Conservation (phyloP, 2,329 filamentous ascomycete species). For the Keithomyces neogunnii region DNA sequence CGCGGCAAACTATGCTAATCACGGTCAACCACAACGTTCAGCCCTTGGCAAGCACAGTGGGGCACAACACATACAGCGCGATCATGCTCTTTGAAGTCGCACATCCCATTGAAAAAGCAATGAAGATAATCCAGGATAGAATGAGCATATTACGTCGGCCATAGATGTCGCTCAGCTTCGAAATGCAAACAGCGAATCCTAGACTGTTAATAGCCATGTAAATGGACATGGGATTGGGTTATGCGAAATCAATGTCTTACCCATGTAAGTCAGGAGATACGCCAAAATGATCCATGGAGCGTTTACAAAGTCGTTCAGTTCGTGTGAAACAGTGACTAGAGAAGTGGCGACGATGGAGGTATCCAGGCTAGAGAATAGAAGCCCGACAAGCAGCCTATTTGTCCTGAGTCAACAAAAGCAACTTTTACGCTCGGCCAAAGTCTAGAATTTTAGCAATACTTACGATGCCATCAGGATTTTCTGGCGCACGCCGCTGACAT, state of each 20-base stretch:
- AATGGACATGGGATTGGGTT: background rate
- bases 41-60: too few species aligned
- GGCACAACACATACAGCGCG: conserved; percentile 34
- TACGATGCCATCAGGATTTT: conserved; percentile 27
- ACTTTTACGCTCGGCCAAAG: background rate
- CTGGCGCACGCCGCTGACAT: conserved; percentile 15
- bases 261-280: conserved; percentile 50
- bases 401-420: background rate
- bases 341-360: conserved; percentile 51
- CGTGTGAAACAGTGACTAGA: conserved; percentile 45
- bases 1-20: conserved; percentile 46
- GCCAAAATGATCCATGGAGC: conserved; percentile 47
- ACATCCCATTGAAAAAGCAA: conserved; percentile 47
- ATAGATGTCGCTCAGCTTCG: conserved; percentile 52
- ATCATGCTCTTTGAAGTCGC: conserved; percentile 41
- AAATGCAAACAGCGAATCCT: conserved; percentile 50
- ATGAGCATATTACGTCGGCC: conserved; percentile 43
- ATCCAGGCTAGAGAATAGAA: conserved; percentile 49
- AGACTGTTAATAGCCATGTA: conserved; percentile 5
- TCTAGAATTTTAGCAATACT: background rate
- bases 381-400: conserved; percentile 38
- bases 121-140: conserved; percentile 44
- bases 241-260: conserved; percentile 18
- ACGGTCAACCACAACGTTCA: conserved; percentile 11
- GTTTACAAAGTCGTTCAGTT: conserved; percentile 41